These are phyloP conservation scores for Symbiodinium natans DNA, from an alignment of 73 alveolate genomes.

Conservation along the genomic window DNA sequence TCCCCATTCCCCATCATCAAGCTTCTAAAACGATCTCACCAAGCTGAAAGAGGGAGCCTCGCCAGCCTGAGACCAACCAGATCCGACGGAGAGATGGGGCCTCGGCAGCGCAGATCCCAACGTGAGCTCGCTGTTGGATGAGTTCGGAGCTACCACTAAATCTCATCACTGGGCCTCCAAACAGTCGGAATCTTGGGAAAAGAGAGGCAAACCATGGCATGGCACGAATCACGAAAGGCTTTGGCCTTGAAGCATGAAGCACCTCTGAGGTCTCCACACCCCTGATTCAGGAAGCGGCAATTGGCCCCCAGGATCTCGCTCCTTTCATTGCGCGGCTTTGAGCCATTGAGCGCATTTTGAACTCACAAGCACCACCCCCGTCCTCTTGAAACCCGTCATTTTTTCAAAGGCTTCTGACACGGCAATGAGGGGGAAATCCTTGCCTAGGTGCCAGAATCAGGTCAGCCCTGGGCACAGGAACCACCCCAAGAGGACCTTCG, in stretches of 20 bases:
- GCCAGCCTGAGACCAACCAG: conserved; percentile 81
- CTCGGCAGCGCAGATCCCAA: background rate
- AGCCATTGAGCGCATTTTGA: no score
- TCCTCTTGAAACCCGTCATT: conserved; percentile 91
- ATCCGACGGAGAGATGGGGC: conserved; percentile 88
- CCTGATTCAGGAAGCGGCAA: conserved; percentile 93
- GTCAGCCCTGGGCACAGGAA: background rate
- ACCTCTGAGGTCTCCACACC: conserved; percentile 42
- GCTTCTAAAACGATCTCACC: no score
- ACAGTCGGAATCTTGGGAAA: no score
- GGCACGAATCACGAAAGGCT: no score
- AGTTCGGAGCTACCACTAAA: no score
- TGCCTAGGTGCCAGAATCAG: background rate
- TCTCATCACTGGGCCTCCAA: no score
- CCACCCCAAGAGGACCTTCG: background rate
- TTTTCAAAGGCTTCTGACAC: conserved; percentile 80
- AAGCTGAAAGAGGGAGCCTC: background rate
- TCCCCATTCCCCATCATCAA: no score
- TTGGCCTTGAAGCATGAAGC: no score
- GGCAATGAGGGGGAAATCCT: conserved; percentile 80
- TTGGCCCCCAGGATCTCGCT: conserved; percentile 78
- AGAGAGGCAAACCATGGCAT: no score
- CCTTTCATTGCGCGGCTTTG: background rate
- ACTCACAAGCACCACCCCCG: no score
- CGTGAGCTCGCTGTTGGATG: no score